Base-by-base conservation (phyloP, 495 filamentous ascomycete genomes). In the Podospora fimiseda region DNA sequence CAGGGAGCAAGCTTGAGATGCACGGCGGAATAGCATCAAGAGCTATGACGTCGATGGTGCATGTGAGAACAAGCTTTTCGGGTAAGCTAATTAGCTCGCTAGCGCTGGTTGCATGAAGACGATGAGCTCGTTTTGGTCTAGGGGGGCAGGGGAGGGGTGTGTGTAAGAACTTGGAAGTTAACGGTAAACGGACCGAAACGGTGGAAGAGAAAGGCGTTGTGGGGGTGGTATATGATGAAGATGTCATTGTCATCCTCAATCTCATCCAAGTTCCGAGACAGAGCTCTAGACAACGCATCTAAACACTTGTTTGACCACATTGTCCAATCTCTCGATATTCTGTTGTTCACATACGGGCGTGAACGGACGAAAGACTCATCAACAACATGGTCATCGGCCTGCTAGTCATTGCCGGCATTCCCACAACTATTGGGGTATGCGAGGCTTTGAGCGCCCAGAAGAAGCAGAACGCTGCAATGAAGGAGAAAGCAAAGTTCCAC, bases 401-500 rank as follows among this genome's bases (percentile, higher is more conserved):
- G n/a, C 61, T 78, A 6, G 60, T 72, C 40, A 51, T 78, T 39
- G 63, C 69, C 20, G 67, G 64, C 18, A 78, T 78, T 48, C 74
- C 74, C 47, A 78, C 74, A 13, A 72, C 73, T 9, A 75, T 76
- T 22, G 74, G 74, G 9, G 73, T 76, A 54, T 73, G 72, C 43
- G 67, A 76, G 53, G 74, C 74, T 5, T 60, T 78, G 42, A 74
- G 74, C 56, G 74, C 73, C 9, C 74, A 78, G 58, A 76, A 78
- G 56, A 75, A 74, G 45, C 64, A 67, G 45, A 65, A 78, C 57
- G 60, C 64, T n/a, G 68, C 71, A 30, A 67, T 69, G 16, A 78
- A 78, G 50, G 74, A 75, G n/a, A 74, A 74, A 51, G 70, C 70
- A 53, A 78, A 76, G 60, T 78, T 78, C 54, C 63, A 71, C 48